Evolutionary conservation across 768 basidiomycete genomes (phyloP).

Genomic region (Favolaschia claudopus): DNA sequence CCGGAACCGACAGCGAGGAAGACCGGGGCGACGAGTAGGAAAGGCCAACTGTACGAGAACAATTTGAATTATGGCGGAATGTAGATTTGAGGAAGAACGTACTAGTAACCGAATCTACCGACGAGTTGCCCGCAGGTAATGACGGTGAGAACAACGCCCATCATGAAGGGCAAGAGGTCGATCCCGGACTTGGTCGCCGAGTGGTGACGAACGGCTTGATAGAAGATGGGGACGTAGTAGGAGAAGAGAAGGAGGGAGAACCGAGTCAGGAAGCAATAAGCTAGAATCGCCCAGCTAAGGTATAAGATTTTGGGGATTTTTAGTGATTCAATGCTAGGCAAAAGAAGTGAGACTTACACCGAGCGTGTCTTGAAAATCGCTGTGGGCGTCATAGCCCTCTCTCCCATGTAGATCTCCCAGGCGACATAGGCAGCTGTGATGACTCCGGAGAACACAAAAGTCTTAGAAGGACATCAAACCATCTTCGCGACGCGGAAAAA

Average conservation of each 20-base stretch:
- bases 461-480: too few relatives aligned
- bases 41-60: constrained; percentile 16
- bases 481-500: too few relatives aligned
- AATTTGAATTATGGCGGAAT: too few relatives aligned
- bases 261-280: not conserved
- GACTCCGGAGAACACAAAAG: too few relatives aligned
- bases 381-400: too few relatives aligned
- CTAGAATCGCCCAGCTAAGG: not conserved
- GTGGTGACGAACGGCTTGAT: not conserved
- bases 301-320: not conserved
- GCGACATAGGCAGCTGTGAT: too few relatives aligned
- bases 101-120: not conserved
- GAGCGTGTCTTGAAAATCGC: too few relatives aligned
- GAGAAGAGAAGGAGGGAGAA: not conserved
- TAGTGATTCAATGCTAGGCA: too few relatives aligned
- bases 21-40: constrained; percentile 17
- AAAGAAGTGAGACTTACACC: too few relatives aligned
- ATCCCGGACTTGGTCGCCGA: constrained; percentile 1
- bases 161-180: not conserved
- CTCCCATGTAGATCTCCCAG: too few relatives aligned
- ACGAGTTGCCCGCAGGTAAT: not conserved
- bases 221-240: constrained; percentile 3
- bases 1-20: constrained; percentile 6
- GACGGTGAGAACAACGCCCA: not conserved
- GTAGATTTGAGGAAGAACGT: too few relatives aligned